phyloP scores from a whole-genome alignment of 2,329 filamentous ascomycete species.

The Mycogone perniciosa region DNA sequence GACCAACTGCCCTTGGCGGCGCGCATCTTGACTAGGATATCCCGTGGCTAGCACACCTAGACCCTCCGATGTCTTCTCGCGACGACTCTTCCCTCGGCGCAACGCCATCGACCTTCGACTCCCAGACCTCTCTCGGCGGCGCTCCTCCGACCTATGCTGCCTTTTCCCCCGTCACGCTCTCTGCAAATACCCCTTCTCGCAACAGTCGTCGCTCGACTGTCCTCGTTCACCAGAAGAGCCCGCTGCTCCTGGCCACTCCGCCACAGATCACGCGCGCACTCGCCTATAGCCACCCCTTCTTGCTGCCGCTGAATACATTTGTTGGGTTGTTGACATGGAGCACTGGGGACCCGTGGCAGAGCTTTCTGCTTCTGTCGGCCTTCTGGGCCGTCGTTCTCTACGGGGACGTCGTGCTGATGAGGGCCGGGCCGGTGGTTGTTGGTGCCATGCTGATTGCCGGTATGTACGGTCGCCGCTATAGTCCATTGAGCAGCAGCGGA shows the following conservation, averaged over 20 bases:
- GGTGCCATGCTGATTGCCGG: conserved; percentile 75
- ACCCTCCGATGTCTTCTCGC: conserved; percentile 33
- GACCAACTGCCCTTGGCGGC: conserved; percentile 17
- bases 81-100: conserved; percentile 31
- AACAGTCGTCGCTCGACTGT: conserved; percentile 76
- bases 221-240: conserved; percentile 94
- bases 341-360: conserved; percentile 90
- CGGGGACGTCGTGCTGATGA: conserved; percentile 73
- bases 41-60: conserved; percentile 47
- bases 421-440: conserved; percentile 75
- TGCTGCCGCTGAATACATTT: conserved; percentile 80
- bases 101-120: conserved; percentile 28
- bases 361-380: conserved; percentile 75
- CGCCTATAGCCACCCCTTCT: conserved; percentile 91
- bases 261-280: conserved; percentile 90
- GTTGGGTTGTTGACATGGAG: conserved; percentile 90
- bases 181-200: conserved; percentile 54
- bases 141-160: conserved; percentile 70
- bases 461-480: conserved; percentile 89
- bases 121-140: conserved; percentile 31
- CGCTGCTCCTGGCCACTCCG: conserved; percentile 84
- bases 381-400: conserved; percentile 89
- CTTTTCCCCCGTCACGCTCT: conserved; percentile 80
- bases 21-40: conserved; percentile 26
- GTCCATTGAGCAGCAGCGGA: conserved; percentile 78